These are phyloP conservation scores for Sarcomyxa edulis DNA, from an alignment of 768 basidiomycete species.

Conservation along the genomic window DNA sequence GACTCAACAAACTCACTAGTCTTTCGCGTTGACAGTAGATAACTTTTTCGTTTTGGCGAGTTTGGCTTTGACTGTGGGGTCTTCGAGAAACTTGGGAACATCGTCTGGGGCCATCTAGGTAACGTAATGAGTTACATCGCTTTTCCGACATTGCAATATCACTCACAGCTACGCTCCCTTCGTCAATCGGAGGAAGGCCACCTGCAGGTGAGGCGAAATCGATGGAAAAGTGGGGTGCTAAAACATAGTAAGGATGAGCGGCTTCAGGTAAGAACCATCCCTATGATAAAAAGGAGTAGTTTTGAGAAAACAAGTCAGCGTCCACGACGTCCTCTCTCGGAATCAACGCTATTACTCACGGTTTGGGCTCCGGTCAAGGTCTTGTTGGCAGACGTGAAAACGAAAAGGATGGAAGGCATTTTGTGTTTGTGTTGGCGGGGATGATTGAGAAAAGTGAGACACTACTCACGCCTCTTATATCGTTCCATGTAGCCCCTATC, in stretches of 20 bases:
- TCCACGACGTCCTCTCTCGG: too few species aligned
- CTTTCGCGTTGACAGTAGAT: slow-evolving; percentile 46
- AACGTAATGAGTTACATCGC: too few species aligned
- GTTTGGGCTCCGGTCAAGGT: slow-evolving; percentile 46
- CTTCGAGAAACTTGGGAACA: slow-evolving; percentile 54
- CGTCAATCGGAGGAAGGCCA: slow-evolving; percentile 69
- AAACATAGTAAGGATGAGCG: slow-evolving; percentile 64
- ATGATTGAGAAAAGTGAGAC: too few species aligned
- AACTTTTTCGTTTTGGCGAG: slow-evolving; percentile 56
- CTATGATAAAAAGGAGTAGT: too few species aligned
- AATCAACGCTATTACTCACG: slow-evolving; percentile 37
- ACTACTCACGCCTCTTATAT: too few species aligned
- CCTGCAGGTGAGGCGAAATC: slow-evolving; percentile 59
- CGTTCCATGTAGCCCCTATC: too few species aligned
- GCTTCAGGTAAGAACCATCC: slow-evolving; percentile 80
- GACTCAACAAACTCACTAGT: too few species aligned
- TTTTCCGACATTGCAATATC: background rate
- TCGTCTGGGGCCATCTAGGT: too few species aligned
- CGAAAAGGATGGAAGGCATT: slow-evolving; percentile 51
- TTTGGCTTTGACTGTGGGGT: slow-evolving; percentile 46
- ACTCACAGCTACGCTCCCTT: slow-evolving; percentile 43
- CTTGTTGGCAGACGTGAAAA: slow-evolving; percentile 65
- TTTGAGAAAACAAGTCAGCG: background rate
- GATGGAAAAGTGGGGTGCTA: slow-evolving; percentile 44
- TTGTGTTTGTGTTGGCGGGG: too few species aligned